These are phyloP conservation scores for Dendrobium nobile DNA, from an alignment of 106 monocot genomes.

Conservation along the genomic window DNA sequence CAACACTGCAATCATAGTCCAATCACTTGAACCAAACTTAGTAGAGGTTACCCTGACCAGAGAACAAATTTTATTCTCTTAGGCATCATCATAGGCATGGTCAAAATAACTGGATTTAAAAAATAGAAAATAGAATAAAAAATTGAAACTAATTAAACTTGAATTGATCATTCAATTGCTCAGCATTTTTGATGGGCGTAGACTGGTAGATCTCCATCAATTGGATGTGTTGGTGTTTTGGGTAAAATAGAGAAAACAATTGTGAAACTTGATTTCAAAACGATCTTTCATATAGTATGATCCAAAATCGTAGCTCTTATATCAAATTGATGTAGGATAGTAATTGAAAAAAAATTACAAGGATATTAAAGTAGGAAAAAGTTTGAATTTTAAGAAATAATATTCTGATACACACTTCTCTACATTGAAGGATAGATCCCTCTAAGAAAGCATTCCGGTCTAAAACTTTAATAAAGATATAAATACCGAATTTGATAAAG, in stretches of 20 bases:
- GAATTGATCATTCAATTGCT: background rate
- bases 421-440: background rate
- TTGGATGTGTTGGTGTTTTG: background rate
- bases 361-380: background rate
- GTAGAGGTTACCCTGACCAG: no score
- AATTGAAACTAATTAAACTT: no score
- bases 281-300: background rate
- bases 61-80: no score
- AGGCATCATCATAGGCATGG: no score
- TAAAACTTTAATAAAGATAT: background rate
- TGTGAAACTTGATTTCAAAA: background rate
- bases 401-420: background rate
- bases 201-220: background rate
- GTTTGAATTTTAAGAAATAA: background rate
- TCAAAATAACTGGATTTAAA: no score
- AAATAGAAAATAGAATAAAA: no score
- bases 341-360: background rate
- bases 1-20: no score
- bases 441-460: background rate
- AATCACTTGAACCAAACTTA: no score
- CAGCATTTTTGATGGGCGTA: background rate
- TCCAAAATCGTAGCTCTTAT: background rate
- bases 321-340: background rate
- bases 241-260: background rate
- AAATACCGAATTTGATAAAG: background rate